Evolutionary conservation across 73 alveolate species (phyloP), one percentile per base, ranked within the genome.

Genomic region (Tetrahymena borealis): DNA sequence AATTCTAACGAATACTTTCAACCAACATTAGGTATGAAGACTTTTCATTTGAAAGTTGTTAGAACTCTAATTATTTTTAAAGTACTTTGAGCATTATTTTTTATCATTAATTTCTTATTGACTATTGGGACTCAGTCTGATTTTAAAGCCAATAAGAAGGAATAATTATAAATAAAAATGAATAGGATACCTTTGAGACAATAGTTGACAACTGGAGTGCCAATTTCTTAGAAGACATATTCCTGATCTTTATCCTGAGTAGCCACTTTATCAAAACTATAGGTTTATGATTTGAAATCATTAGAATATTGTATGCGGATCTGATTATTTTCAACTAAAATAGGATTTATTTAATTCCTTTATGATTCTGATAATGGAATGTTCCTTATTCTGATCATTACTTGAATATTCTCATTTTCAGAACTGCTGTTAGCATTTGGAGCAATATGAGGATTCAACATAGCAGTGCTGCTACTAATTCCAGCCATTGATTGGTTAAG

Each of bases 1-100:
- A 24, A 60, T 60, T 60, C 85, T 60, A 60, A 60, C 85, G 85
- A 60, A n/a, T n/a, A n/a, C n/a, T n/a, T n/a, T n/a, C n/a, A n/a
- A n/a, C n/a, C n/a, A n/a, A n/a, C n/a, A n/a, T n/a, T n/a, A n/a
- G n/a, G n/a, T n/a, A n/a, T n/a, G n/a, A n/a, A n/a, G n/a, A n/a
- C n/a, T n/a, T n/a, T n/a, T n/a, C n/a, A n/a, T n/a, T n/a, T n/a
- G 28, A 39, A 60, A 60, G 85, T 60, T 60, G 85, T 60, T 60
- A 60, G 43, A 39, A 35, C 85, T 60, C 37, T 60, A 24, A 60
- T 60, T 60, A 60, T 60, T 60, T 60, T 60, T 60, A 35, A n/a
- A 60, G 85, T 60, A 60, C 85, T 60, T 60, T 60, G 85, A 60
- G 85, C 85, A 60, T 60, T 60, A 60, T 60, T 60, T 60, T 60